Percentiles rank a stretch among this genome's conserved stretches.
These are phyloP conservation scores for Escovopsis sp. DNA, from an alignment of 2,329 filamentous ascomycete genomes.

Conservation along the genomic window DNA sequence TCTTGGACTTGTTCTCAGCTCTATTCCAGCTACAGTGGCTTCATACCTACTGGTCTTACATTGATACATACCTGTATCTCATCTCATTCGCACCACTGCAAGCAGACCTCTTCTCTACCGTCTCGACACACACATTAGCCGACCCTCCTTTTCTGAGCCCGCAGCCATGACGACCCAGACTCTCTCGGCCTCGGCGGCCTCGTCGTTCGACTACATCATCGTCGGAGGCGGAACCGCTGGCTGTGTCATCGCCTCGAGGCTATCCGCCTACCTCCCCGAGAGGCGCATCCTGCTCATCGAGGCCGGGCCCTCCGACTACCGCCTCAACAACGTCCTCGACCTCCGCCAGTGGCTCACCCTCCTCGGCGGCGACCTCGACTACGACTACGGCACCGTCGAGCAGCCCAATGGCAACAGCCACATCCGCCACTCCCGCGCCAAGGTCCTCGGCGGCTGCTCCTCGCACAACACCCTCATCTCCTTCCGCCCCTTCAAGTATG, in stretches of 20 bases:
- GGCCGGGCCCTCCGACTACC: conserved; percentile 77
- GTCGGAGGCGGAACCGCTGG: conserved; percentile 77
- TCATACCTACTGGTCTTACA: background rate
- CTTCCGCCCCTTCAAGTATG: conserved; percentile 82
- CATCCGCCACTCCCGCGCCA: conserved; percentile 83
- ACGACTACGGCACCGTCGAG: conserved; percentile 79
- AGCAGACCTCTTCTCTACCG: background rate
- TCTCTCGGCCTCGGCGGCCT: conserved; percentile 46
- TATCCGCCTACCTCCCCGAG: conserved; percentile 70
- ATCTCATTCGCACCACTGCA: background rate
- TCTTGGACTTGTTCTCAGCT: too few relatives aligned
- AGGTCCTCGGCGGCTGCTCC: conserved; percentile 84
- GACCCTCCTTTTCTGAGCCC: background rate
- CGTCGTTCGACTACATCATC: conserved; percentile 70
- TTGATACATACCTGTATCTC: background rate
- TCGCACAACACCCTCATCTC: conserved; percentile 91
- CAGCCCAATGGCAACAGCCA: conserved; percentile 85
- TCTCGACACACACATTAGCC: background rate
- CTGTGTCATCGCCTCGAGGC: conserved; percentile 67
- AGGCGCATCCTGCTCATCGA: conserved; percentile 75
- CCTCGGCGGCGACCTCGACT: conserved; percentile 77
- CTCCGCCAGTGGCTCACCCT: conserved; percentile 77
- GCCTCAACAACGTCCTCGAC: conserved; percentile 73
- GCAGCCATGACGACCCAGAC: conserved; percentile 51
- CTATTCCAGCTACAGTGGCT: background rate